Base-by-base conservation (phyloP, 2,329 filamentous ascomycete species). In the Colletotrichum filicis region DNA sequence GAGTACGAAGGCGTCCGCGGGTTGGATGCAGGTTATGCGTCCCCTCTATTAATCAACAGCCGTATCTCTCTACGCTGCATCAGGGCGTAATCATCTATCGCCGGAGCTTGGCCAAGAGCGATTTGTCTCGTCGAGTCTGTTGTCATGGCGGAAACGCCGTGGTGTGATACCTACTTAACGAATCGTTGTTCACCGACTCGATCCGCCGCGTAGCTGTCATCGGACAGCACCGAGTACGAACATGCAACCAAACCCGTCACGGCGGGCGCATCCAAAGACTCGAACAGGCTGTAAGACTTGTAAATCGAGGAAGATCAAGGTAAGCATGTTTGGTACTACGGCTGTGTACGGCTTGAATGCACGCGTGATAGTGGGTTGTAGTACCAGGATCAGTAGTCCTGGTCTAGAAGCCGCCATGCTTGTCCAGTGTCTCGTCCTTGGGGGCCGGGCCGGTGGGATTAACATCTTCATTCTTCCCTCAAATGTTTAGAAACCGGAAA, bases 221-320 rank as follows among this genome's bases (percentile, higher is more conserved):
- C 42, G 46, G 66, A 37, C 35, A 26, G 32, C 46, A 14, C 55
- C 66, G 60, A 73, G 55, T 70, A 65, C 70, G 70, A 70, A 70
- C 14, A 73, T 73, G 70, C 70, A 73, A 60, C 65, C 70, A 26
- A 71, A 74, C 60, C 32, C 68, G 22, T 73, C 74, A 22, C 67
- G 74, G 37, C 63, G 74, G 53, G 67, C 71, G 14, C 74, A 75
- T 55, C 71, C 67, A 19, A 84, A 84, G 77, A 82, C 81, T 46
- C 78, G 82, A 60, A 84, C 81, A 1, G 83, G 83, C 2, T 85
- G 83, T 71, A 71, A 78, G 32, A 81, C 78, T 1, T 85, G 83
- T 72, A 85, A 85, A 70, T 67, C 76, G 9, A 79, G 83, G 37
- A 85, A 85, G 76, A 83, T 85, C 61, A 85, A 85, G 80, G 83